Conservation (phyloP, 2,329 filamentous ascomycete species). For the Verticillium longisporum region DNA sequence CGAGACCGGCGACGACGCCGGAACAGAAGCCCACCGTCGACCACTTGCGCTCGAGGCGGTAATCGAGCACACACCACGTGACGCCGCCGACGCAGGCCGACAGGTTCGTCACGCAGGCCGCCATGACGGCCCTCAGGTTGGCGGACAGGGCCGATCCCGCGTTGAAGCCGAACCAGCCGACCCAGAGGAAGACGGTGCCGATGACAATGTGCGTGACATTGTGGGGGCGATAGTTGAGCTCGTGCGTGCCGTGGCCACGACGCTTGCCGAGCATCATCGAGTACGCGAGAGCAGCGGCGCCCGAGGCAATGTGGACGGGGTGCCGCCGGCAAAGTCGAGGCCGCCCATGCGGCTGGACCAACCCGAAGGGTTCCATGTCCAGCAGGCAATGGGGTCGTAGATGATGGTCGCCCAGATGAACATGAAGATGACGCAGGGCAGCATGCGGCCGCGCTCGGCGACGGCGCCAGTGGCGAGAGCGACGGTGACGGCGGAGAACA, state of each 20-base stretch:
- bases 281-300: conserved; percentile 78
- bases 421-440: conserved; percentile 86
- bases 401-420: conserved; percentile 86
- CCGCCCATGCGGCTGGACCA: conserved; percentile 78
- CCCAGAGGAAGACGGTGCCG: conserved; percentile 89
- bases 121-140: conserved; percentile 81
- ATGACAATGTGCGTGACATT: conserved; percentile 91
- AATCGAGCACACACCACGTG: conserved; percentile 85
- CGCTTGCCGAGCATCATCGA: conserved; percentile 87
- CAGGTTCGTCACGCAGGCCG: conserved; percentile 78
- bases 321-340: conserved; percentile 84
- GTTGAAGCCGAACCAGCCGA: conserved; percentile 95
- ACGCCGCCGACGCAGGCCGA: conserved; percentile 79
- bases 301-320: conserved; percentile 78
- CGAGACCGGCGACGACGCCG: conserved; percentile 78
- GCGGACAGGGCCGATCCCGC: conserved; percentile 75
- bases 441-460: conserved; percentile 80
- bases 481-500: conserved; percentile 83
- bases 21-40: conserved; percentile 92
- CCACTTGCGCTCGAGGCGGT: conserved; percentile 84
- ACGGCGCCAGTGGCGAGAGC: conserved; percentile 79
- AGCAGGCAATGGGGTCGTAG: conserved; percentile 90
- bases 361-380: conserved; percentile 83
- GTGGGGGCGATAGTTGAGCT: conserved; percentile 86
- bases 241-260: conserved; percentile 76